Conservation (phyloP, 345 rosid species). For the Aegle marmelos region DNA sequence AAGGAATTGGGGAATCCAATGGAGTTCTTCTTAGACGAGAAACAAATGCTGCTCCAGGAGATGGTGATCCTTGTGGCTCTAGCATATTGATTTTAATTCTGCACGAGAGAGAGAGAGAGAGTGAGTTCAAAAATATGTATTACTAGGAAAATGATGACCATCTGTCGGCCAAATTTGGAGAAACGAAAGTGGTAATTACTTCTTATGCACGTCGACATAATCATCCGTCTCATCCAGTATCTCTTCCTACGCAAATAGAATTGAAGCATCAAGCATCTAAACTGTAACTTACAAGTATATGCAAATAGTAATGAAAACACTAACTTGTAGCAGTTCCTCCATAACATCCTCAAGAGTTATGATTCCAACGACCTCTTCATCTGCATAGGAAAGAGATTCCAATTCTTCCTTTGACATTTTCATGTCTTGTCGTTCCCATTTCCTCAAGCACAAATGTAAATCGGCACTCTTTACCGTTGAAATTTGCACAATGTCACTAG, state of each 20-base stretch:
- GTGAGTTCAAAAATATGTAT: neutral
- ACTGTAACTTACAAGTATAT: neutral
- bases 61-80: conserved; percentile 34
- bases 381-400: conserved; percentile 29
- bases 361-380: conserved; percentile 67
- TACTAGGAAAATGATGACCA: neutral
- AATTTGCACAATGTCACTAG: conserved; percentile 22
- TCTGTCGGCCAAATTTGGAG: neutral
- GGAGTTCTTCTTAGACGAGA: conserved; percentile 33
- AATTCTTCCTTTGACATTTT: conserved; percentile 21
- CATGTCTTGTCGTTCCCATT: conserved; percentile 16
- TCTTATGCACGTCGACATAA: conserved; percentile 47
- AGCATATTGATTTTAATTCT: conserved; percentile 64
- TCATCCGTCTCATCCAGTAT: conserved; percentile 77
- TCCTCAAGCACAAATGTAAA: conserved; percentile 7
- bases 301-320: neutral
- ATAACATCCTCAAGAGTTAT: conserved; percentile 92
- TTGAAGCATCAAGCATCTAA: neutral
- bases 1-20: conserved; percentile 41
- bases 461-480: conserved; percentile 2
- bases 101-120: neutral
- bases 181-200: conserved; percentile 24
- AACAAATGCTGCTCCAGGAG: conserved; percentile 31
- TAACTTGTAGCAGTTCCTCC: conserved; percentile 79
- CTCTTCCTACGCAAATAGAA: conserved; percentile 52